Percentiles rank a stretch among this genome's conserved stretches.
Conservation (phyloP, 345 rosid genomes). For the Microcos paniculata region DNA sequence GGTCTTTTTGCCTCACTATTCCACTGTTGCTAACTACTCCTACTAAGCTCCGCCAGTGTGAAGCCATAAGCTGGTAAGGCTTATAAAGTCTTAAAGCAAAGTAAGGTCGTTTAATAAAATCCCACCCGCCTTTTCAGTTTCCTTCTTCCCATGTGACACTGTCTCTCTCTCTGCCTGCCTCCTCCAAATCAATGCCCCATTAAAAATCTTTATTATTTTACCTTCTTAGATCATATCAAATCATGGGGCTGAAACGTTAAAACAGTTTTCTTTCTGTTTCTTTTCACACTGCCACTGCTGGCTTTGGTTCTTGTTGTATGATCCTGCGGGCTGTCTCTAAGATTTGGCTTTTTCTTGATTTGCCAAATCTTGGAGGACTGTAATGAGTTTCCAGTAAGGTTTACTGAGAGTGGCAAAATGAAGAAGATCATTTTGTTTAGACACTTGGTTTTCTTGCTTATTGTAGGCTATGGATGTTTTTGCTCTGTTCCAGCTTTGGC, state of each 20-base stretch:
- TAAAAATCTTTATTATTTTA: neutral
- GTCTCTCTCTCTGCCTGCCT: neutral
- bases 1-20: too few species aligned
- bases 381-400: conserved; percentile 8
- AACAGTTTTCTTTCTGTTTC: neutral
- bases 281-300: neutral
- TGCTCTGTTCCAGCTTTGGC: conserved; percentile 31
- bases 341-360: conserved; percentile 11
- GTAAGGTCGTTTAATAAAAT: neutral
- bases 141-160: conserved; percentile 33
- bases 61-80: neutral
- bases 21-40: neutral
- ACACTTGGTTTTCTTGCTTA: conserved; percentile 12
- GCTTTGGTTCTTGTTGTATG: neutral
- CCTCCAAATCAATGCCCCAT: neutral
- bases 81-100: neutral
- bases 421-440: conserved; percentile 22
- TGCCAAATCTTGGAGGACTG: conserved; percentile 22
- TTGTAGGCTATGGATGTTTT: conserved; percentile 23
- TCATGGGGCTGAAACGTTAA: neutral
- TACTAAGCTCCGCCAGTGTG: neutral
- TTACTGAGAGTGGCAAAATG: conserved; percentile 2
- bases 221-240: neutral
- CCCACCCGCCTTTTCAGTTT: conserved; percentile 38
- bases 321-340: conserved; percentile 7